Percentiles rank a stretch among this genome's conserved stretches.
phyloP scores from a whole-genome alignment of 2,329 filamentous ascomycete genomes.

The Ceratocystis albifundus region DNA sequence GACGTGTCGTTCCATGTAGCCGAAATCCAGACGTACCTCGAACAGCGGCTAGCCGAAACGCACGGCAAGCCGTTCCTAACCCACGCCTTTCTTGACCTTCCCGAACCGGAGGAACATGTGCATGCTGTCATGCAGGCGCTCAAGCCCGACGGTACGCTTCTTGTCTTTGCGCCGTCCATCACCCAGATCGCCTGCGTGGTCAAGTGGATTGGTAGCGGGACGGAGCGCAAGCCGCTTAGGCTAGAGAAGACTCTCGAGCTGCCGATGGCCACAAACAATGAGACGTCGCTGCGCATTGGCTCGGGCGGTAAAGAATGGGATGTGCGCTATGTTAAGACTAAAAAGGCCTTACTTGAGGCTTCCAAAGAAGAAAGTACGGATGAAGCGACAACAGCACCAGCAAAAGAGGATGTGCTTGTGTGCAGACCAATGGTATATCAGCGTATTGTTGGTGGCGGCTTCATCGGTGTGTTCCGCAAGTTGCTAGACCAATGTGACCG shows the following conservation, averaged over 20 bases:
- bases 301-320: constrained; percentile 52
- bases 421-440: constrained; percentile 36
- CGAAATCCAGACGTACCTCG: constrained; percentile 52
- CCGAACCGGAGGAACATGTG: constrained; percentile 43
- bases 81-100: constrained; percentile 63
- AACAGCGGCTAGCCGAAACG: constrained; percentile 23
- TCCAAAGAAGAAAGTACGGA: constrained; percentile 26
- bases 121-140: constrained; percentile 45
- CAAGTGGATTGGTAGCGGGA: constrained; percentile 29
- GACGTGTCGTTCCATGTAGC: constrained; percentile 65
- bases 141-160: constrained; percentile 50
- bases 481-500: constrained; percentile 26
- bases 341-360: constrained; percentile 13
- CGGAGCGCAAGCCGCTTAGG: constrained; percentile 29
- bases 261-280: constrained; percentile 32
- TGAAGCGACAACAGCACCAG: constrained; percentile 9
- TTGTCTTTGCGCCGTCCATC: constrained; percentile 65
- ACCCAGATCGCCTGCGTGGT: constrained; percentile 63
- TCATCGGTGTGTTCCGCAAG: constrained; percentile 33
- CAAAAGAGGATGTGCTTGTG: constrained; percentile 29
- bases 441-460: constrained; percentile 33
- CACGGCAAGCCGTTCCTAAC: constrained; percentile 51
- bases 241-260: constrained; percentile 52
- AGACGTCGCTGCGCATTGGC: constrained; percentile 36
- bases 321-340: constrained; percentile 38